phyloP scores from a whole-genome alignment of 2,329 filamentous ascomycete species.

The Alternaria sp. region DNA sequence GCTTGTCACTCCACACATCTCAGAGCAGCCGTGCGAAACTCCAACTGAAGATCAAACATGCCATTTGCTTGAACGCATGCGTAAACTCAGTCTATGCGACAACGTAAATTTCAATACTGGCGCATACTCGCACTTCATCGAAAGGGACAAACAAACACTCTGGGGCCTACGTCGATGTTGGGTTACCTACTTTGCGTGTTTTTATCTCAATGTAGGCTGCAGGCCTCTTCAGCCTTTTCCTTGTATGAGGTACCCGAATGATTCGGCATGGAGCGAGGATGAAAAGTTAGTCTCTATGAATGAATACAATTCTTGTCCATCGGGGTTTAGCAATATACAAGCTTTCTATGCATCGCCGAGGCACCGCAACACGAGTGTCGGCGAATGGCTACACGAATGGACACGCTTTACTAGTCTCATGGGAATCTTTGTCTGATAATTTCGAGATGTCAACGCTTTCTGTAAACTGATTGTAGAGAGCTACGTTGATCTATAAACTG shows the following conservation, averaged over 20 bases:
- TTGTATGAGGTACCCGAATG: neutral
- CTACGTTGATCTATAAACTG: too few species aligned
- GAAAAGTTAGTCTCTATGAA: too few species aligned
- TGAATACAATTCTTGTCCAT: too few species aligned
- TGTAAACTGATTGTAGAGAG: too few species aligned
- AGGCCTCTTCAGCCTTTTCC: neutral
- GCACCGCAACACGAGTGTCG: too few species aligned
- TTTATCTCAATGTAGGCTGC: neutral
- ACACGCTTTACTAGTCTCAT: too few species aligned
- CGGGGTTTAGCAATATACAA: too few species aligned
- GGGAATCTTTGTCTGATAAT: too few species aligned
- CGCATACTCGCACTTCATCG: neutral
- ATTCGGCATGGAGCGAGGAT: too few species aligned
- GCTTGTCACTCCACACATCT: neutral
- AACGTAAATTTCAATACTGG: neutral
- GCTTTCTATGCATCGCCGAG: too few species aligned
- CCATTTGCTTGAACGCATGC: neutral
- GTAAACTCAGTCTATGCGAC: neutral
- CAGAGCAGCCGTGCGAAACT: neutral
- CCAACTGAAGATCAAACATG: neutral
- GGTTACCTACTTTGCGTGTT: neutral
- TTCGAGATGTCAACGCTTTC: too few species aligned
- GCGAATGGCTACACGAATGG: too few species aligned
- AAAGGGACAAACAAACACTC: neutral
- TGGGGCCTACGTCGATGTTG: neutral